Evolutionary conservation across 352 stramenopile genomes (phyloP).

Genomic region (Globisporangium spinosum): DNA sequence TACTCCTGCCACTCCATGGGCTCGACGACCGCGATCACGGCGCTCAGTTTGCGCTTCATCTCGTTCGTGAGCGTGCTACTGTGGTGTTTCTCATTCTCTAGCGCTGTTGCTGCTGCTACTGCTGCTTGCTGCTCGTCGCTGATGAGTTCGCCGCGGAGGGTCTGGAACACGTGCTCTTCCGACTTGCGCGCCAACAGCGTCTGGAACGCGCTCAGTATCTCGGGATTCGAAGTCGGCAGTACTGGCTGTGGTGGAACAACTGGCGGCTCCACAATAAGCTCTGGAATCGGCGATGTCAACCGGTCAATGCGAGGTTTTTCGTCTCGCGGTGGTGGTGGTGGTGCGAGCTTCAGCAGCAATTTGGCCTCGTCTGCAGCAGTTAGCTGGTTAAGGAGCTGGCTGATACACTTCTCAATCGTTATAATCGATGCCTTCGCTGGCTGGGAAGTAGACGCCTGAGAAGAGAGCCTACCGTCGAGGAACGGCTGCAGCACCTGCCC

Average conservation of each 20-base stretch:
- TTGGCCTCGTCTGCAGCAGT: constrained; percentile 24
- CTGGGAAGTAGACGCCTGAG: not conserved
- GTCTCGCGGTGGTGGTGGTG: constrained; percentile 4
- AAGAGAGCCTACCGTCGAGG: constrained; percentile 33
- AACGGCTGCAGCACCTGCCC: constrained; percentile 49
- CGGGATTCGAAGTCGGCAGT: constrained; percentile 13
- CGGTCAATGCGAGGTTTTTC: constrained; percentile 20
- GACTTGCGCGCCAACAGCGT: constrained; percentile 32
- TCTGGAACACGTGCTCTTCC: constrained; percentile 36
- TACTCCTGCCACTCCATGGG: constrained; percentile 66
- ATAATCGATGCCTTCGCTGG: no score
- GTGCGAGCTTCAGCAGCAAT: constrained; percentile 26
- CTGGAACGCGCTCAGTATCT: constrained; percentile 36
- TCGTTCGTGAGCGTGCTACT: not conserved
- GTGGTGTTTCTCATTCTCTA: not conserved
- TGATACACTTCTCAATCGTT: constrained; percentile 11
- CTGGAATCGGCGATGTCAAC: constrained; percentile 35
- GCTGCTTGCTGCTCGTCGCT: not conserved
- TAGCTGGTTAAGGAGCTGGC: constrained; percentile 26
- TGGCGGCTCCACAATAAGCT: constrained; percentile 15
- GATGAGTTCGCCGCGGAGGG: constrained; percentile 28
- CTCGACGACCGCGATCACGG: constrained; percentile 48
- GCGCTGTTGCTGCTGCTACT: not conserved
- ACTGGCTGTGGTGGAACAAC: not conserved
- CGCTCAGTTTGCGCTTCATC: constrained; percentile 39